Evolutionary conservation across 2,329 filamentous ascomycete genomes (phyloP), one percentile per base, ranked within the genome.

Genomic region (Dactylellina leptospora): DNA sequence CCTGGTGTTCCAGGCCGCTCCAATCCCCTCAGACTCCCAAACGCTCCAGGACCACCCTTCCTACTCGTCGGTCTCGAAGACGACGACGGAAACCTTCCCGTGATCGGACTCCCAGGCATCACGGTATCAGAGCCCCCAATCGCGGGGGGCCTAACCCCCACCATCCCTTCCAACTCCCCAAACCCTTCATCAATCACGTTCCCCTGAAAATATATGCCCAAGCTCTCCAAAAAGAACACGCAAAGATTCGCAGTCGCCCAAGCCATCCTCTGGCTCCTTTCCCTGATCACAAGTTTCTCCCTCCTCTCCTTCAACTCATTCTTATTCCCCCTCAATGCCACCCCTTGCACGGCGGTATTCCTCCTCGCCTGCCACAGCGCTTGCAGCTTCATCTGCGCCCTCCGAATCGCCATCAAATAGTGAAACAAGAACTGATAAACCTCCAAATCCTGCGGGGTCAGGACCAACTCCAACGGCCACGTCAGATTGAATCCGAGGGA

Each of bases 231-330:
- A 75, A 97, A 90, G 81, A 96, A 97, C 2, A 96, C 86, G 1
- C 91, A 89, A 1, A 92, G 90, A 77, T 90, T 92, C 75, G 90
- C 89, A 0, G 91, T 96, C 0, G 92, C 93, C 95, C 95, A 99
- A 0, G 93, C 86, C 74, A 88, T 89, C 13, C 95, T 87, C 84
- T 96, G 90, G 0, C 86, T 84, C 30, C 84, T 83, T 3, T 85
- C 84, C 16, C 93, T 85, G 13, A 82, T 78, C 23, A 86, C 86
- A 75, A 88, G 86, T 54, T 90, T 85, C 75, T 85, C 81, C 25
- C 92, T 85, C 9, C 90, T 84, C 20, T 85, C 81, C 23, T 82
- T 82, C 13, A 91, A 84, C 72, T 86, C 85, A 16, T 84, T 83
- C 66, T 86, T 83, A 0, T 89, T 88, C 30, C 83, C 83, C 27